Evolutionary conservation across 2,329 filamentous ascomycete species (phyloP).

Genomic region (Colletotrichum spaethianum): DNA sequence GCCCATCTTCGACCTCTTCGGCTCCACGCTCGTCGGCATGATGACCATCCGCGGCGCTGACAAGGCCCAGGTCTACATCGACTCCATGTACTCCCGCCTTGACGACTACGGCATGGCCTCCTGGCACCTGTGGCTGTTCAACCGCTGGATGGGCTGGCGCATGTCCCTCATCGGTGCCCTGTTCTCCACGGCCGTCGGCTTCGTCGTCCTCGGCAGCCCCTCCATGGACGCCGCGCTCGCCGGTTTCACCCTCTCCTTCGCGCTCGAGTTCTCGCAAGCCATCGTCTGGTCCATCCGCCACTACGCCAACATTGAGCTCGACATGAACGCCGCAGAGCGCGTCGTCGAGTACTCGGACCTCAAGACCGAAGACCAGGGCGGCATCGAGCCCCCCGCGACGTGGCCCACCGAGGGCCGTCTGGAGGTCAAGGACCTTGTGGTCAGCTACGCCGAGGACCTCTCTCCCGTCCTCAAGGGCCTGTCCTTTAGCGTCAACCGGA

Average conservation of each 20-base stretch:
- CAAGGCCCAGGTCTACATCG: constrained; percentile 76
- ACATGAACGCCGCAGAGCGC: constrained; percentile 85
- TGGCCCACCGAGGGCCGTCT: constrained; percentile 84
- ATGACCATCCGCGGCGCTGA: constrained; percentile 83
- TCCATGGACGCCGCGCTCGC: constrained; percentile 78
- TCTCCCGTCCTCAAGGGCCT: constrained; percentile 79
- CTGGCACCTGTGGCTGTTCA: constrained; percentile 80
- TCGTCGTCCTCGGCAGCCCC: constrained; percentile 73
- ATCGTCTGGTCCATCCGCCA: constrained; percentile 77
- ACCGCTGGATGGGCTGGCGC: constrained; percentile 83
- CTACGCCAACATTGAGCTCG: constrained; percentile 80
- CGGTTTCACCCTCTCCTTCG: constrained; percentile 82
- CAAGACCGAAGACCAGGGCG: constrained; percentile 75
- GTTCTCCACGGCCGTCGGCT: constrained; percentile 76
- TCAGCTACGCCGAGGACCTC: constrained; percentile 79
- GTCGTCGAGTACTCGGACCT: constrained; percentile 82
- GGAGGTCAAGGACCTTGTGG: constrained; percentile 80
- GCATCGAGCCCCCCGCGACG: constrained; percentile 73
- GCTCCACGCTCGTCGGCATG: constrained; percentile 79
- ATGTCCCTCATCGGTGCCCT: constrained; percentile 78
- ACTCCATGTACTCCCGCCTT: constrained; percentile 78
- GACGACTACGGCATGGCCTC: constrained; percentile 77
- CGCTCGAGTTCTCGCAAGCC: constrained; percentile 75
- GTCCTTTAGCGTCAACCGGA: constrained; percentile 75
- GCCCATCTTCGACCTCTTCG: constrained; percentile 86